These are phyloP conservation scores for Fomitopsis pinicola DNA, from an alignment of 1,284 basidiomycete species.

Conservation along the genomic window DNA sequence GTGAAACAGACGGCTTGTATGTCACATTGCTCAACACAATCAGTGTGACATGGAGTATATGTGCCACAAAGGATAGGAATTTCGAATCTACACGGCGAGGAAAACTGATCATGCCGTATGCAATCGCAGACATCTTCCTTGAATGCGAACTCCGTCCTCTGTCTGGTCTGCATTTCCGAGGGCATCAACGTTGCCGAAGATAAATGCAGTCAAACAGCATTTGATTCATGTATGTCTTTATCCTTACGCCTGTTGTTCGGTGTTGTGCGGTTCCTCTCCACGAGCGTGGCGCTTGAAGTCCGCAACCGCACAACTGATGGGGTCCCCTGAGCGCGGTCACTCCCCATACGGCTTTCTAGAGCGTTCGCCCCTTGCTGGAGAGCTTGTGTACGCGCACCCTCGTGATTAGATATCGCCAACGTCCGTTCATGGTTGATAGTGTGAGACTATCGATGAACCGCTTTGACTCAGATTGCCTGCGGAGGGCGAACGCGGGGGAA, in stretches of 20 bases:
- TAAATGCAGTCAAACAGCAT: too few species aligned
- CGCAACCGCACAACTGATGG: background rate
- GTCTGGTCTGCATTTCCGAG: too few species aligned
- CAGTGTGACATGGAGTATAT: too few species aligned
- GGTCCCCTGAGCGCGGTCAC: background rate
- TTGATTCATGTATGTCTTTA: background rate
- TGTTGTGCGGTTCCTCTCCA: background rate
- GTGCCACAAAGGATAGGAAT: too few species aligned
- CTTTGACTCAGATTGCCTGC: background rate
- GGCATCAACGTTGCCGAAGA: too few species aligned
- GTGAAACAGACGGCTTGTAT: too few species aligned
- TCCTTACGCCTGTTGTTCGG: background rate
- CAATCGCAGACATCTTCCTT: too few species aligned
- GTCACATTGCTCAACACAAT: too few species aligned
- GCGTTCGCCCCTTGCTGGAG: background rate
- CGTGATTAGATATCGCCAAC: background rate
- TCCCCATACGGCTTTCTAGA: background rate
- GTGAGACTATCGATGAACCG: background rate
- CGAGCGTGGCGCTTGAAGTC: background rate
- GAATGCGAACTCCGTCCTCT: too few species aligned
- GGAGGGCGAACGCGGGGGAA: background rate
- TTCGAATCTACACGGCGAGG: too few species aligned
- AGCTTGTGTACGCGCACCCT: background rate
- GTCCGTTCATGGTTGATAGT: background rate
- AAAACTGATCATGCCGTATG: too few species aligned